Percentiles rank a stretch among this genome's conserved stretches.
Conservation (phyloP, 2,329 filamentous ascomycete genomes). For the Gaeumannomyces sp. region DNA sequence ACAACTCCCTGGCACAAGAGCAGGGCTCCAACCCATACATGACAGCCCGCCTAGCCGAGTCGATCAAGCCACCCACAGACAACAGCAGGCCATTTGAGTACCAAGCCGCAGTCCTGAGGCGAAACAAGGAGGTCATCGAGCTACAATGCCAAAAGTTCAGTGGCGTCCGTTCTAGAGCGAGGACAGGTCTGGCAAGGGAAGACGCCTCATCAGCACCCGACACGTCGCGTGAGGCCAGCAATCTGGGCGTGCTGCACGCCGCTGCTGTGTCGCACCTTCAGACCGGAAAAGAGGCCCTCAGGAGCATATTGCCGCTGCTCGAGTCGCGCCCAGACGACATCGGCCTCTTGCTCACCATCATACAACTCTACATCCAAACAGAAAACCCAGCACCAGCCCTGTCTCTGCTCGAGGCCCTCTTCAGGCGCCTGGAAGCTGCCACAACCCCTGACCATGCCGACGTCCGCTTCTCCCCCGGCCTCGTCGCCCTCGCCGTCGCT, state of each 20-base stretch:
- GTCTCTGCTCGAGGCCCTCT: slow-evolving; percentile 67
- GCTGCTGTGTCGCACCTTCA: slow-evolving; percentile 64
- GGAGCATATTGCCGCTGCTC: slow-evolving; percentile 61
- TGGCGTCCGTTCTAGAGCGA: slow-evolving; percentile 49
- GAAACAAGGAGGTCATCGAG: slow-evolving; percentile 59
- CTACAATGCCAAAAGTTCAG: slow-evolving; percentile 62
- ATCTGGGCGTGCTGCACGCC: slow-evolving; percentile 52
- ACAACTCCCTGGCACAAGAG: slow-evolving; percentile 48
- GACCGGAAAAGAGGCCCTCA: slow-evolving; percentile 61
- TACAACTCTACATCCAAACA: slow-evolving; percentile 72
- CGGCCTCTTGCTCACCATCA: slow-evolving; percentile 70
- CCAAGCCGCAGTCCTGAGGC: slow-evolving; percentile 54
- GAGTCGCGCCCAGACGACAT: slow-evolving; percentile 73
- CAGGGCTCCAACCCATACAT: slow-evolving; percentile 58
- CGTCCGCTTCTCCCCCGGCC: slow-evolving; percentile 74
- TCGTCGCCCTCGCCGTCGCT: slow-evolving; percentile 73
- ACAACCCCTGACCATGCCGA: slow-evolving; percentile 52
- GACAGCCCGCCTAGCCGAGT: slow-evolving; percentile 54
- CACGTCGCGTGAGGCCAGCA: slow-evolving; percentile 28
- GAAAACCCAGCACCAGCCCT: slow-evolving; percentile 70
- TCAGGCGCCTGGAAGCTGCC: slow-evolving; percentile 63
- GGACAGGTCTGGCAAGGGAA: slow-evolving; percentile 32
- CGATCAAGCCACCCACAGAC: slow-evolving; percentile 42
- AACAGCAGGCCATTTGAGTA: slow-evolving; percentile 65
- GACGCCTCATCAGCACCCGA: slow-evolving; percentile 20